A percentile compares a stretch with the other conserved stretches of the same genome.
phyloP scores from a whole-genome alignment of 2,329 filamentous ascomycete genomes.

The Sarocladium brachiariae region DNA sequence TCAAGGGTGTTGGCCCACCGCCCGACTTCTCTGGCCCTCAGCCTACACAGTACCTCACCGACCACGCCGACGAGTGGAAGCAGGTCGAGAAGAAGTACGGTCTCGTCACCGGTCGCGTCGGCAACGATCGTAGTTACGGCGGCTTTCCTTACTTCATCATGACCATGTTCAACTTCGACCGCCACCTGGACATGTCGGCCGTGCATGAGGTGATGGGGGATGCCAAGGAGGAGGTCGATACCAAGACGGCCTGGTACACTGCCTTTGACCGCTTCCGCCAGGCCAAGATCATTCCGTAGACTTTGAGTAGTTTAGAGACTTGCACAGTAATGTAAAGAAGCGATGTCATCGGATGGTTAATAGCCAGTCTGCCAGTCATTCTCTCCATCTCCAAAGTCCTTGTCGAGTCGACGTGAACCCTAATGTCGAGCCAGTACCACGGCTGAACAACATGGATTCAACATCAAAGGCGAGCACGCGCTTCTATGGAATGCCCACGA shows the following conservation, averaged over 20 bases:
- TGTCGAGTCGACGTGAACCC: too few relatives aligned
- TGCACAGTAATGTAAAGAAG: too few relatives aligned
- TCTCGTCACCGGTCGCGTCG: constrained; percentile 23
- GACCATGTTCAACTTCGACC: constrained; percentile 27
- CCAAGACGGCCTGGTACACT: constrained; percentile 23
- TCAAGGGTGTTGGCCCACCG: constrained; percentile 30
- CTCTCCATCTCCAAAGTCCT: too few relatives aligned
- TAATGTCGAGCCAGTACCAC: too few relatives aligned
- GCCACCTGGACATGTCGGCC: constrained; percentile 26
- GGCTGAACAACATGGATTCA: too few relatives aligned
- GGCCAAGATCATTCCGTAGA: constrained; percentile 25
- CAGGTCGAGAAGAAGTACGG: constrained; percentile 25
- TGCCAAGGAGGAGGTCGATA: constrained; percentile 22
- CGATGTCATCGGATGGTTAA: too few relatives aligned
- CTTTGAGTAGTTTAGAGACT: too few relatives aligned
- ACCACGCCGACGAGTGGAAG: constrained; percentile 26
- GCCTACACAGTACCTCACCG: constrained; percentile 22
- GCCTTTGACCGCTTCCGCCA: constrained; percentile 25
- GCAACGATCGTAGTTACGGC: constrained; percentile 22
- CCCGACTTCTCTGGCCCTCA: constrained; percentile 22
- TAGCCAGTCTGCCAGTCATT: too few relatives aligned
- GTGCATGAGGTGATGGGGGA: constrained; percentile 24
- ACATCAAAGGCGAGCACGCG: too few relatives aligned
- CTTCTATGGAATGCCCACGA: too few relatives aligned
- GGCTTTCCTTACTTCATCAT: constrained; percentile 27